Evolutionary conservation across 108 stramenopile species (phyloP).

Genomic region (Cyclostephanos tholiformis): DNA sequence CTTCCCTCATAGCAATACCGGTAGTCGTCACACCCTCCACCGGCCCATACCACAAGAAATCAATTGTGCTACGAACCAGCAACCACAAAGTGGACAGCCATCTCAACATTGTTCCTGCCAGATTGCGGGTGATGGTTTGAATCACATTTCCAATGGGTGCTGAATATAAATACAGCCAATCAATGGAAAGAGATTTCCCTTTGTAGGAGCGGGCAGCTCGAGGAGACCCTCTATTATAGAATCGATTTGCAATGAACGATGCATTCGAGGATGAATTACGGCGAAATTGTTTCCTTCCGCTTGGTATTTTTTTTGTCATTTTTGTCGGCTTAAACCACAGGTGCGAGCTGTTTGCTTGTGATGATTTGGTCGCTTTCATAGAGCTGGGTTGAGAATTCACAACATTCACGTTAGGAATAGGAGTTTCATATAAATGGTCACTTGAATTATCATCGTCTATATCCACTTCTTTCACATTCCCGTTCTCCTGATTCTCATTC

Average conservation of each 20-base stretch:
- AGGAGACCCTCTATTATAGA: neutral
- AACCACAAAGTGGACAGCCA: conserved; percentile 12
- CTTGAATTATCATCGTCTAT: neutral
- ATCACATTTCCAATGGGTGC: conserved; percentile 24
- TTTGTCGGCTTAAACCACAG: neutral
- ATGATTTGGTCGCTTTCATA: conserved; percentile 4
- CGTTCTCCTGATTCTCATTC: neutral
- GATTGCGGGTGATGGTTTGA: neutral
- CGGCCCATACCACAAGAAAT: conserved; percentile 31
- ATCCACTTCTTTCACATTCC: neutral
- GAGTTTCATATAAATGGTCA: conserved; percentile 13
- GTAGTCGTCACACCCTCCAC: conserved; percentile 39
- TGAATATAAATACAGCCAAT: neutral
- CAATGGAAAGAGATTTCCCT: conserved; percentile 4
- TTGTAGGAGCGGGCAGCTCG: conserved; percentile 1
- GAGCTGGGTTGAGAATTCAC: neutral
- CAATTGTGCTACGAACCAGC: conserved; percentile 13
- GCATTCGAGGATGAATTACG: conserved; percentile 9
- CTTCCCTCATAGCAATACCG: conserved; percentile 10
- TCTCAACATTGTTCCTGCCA: conserved; percentile 10
- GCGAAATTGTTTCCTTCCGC: neutral
- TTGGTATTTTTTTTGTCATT: conserved; percentile 5
- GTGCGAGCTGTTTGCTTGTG: neutral
- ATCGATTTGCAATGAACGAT: conserved; percentile 31
- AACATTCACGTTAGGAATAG: conserved; percentile 1